Evolutionary conservation across 2,329 filamentous ascomycete genomes (phyloP), one percentile per base, ranked within the genome.

Genomic region (Hyphodiscus sp.): DNA sequence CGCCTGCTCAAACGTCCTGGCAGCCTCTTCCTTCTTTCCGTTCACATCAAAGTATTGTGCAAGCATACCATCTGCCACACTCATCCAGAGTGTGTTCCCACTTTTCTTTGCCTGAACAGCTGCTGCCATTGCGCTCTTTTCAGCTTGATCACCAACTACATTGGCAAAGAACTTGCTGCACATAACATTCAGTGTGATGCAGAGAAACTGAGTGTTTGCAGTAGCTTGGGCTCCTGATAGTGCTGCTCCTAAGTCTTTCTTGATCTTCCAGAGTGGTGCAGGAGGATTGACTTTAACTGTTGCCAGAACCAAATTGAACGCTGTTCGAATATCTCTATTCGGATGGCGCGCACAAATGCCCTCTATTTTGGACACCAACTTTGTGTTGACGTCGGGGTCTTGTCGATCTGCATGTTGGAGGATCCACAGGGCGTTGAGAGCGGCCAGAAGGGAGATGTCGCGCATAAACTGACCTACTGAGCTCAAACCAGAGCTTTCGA

Each of bases 111-210:
- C 85, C 72, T 88, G 85, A 43, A 78, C 79, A 20, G 79, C 78
- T 20, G 83, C 86, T 0, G 87, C 87, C 58, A 80, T 78, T 4
- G 86, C 85, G 65, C 86, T 88, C 71, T 91, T 91, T 55, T 89
- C 77, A 0, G 87, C 86, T 68, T 91, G 87, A 54, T 87, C 86
- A 48, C 90, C 90, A 91, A 96, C 64, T 4, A 67, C 61, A 47
- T 63, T 62, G 6, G 53, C 54, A 51, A 69, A 69, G 51, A 96
- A 87, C 49, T 84, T 81, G 65, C 80, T 83, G 50, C 87, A 86
- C 87, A 96, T 95, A 59, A 94, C 85, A 61, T 85, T 91, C 55
- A 96, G 80, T 6, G 87, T 85, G 59, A 96, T 87, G 47, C 85
- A 85, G n/a, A 91, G 79, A 51, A 91, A 86, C 59, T 95, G 87